A percentile compares a stretch with the other conserved stretches of the same genome.
These are phyloP conservation scores for Telopea speciosissima DNA, from an alignment of 177 flowering plant species.

Conservation along the genomic window DNA sequence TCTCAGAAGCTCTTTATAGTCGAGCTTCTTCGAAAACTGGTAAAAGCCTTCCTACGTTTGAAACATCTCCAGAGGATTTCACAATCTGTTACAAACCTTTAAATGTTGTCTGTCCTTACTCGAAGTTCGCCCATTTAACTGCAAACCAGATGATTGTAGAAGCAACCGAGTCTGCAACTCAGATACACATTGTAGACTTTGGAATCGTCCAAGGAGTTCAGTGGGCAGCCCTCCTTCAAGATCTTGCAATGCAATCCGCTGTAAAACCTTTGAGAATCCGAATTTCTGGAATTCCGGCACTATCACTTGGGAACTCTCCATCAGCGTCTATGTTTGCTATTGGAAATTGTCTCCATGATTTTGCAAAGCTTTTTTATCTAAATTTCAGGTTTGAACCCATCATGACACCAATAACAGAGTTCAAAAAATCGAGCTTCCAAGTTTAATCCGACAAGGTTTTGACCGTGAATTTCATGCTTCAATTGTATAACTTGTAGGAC, in stretches of 20 bases:
- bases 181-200: constrained; percentile 85
- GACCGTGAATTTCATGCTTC: constrained; percentile 89
- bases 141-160: constrained; percentile 95
- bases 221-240: constrained; percentile 89
- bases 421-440: constrained; percentile 49
- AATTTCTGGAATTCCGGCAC: constrained; percentile 86
- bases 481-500: constrained; percentile 60
- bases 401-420: constrained; percentile 49
- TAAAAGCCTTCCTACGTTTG: constrained; percentile 15
- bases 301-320: constrained; percentile 52
- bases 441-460: constrained; percentile 50
- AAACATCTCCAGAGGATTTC: constrained; percentile 47
- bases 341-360: constrained; percentile 67
- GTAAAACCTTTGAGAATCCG: constrained; percentile 67
- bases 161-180: constrained; percentile 53
- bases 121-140: constrained; percentile 82
- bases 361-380: constrained; percentile 60
- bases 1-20: constrained; percentile 52
- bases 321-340: constrained; percentile 50
- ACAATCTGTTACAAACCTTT: constrained; percentile 67
- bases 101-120: constrained; percentile 88
- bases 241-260: constrained; percentile 67
- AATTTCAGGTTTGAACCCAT: constrained; percentile 74
- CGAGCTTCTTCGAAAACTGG: constrained; percentile 23
- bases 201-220: constrained; percentile 91